Evolutionary conservation across 768 basidiomycete genomes (phyloP), one percentile per base, ranked within the genome.

Genomic region (Tylopilus felleus): DNA sequence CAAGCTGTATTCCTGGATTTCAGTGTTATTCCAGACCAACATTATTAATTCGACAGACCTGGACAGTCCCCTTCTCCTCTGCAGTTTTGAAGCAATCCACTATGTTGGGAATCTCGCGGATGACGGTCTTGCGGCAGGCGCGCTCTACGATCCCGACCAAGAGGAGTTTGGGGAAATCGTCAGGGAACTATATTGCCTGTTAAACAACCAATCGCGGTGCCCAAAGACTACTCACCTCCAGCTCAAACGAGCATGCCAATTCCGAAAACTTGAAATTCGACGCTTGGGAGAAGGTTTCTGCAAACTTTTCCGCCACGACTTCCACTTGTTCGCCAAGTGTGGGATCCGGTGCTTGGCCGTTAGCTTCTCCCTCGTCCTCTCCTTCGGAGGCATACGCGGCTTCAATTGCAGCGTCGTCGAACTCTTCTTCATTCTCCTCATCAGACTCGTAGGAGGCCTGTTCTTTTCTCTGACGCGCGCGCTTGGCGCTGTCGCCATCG

Each of bases 121-220:
- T 77, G 59, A 98, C 77, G 2, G 93, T 89, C 49, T 82, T 83
- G 42, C 85, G 78, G 71, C 95, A 98, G 12, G 86, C 83, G 50
- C 86, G 80, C 69, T 98, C 97, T 52, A 98, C 80, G 57, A 99
- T 84, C 44, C 94, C 96, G 45, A 98, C 93, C 40, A 99, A 80
- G 21, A 99, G 77, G 31, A 99, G 78, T 71, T 98, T 98, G 12
- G 94, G 94, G 68, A 93, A 86, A 62, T 90, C 84, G 41, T 88
- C 81, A 12, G 81, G 76, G 74, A 98, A 95, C 93, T 98, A 56
- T n/a, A 42, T 29, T 28, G 6, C 8, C 16, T 16, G 41, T 56
- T 38, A 49, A 48, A 27, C 23, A 28, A 36, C 17, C 39, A 28
- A 48, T 22, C 33, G n/a, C 6, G 3, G 7, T 25, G 17, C 50